Base-by-base conservation (phyloP, 352 stramenopile species). In the Elongisporangium anandrum region DNA sequence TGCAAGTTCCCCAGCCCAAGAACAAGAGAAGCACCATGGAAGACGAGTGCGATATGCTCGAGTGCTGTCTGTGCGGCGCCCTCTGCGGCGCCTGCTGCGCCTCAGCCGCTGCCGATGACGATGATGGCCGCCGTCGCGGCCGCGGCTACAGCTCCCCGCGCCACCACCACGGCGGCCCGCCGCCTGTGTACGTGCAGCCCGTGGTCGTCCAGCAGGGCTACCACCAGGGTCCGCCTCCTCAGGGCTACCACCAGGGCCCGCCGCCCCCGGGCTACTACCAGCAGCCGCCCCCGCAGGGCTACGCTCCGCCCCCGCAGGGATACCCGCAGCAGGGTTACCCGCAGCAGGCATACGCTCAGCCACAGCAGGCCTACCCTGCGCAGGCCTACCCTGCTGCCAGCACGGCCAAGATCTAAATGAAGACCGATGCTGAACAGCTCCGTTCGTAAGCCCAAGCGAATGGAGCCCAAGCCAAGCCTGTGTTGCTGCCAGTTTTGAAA, bases 31-130 rank as follows among this genome's bases (percentile, higher is more conserved):
- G 38, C 19, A 58, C 50, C 45, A 88, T 86, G 73, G 81, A 88
- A 51, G 79, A 88, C 60, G 79, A 77, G 54, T 91, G 81, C 54
- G 84, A 93, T 54, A 84, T 90, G 69, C 74, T 87, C 71, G 81
- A 88, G 64, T 90, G 79, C 74, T 87, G 77, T 63, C 66, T 90
- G 61, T 90, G 82, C 70, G 81, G 81, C 56, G 78, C 79, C 16
- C 72, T 90, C 48, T 93, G 84, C 59, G 83, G 77, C 48, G 79
- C 81, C 51, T 93, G 84, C 74, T 93, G 84, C 59, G 84, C 79
- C 21, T 66, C 75, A 2, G 73, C 71, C 5, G 67, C 66, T 4
- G 63, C 65, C 20, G 68, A 72, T 41, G 62, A 65, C 41, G 61
- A 81, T 62, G 55, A 66, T 60, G n/a, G n/a, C n/a, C 61, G 67